Conservation (phyloP, 345 rosid genomes). For the Euphorbia peplus region DNA sequence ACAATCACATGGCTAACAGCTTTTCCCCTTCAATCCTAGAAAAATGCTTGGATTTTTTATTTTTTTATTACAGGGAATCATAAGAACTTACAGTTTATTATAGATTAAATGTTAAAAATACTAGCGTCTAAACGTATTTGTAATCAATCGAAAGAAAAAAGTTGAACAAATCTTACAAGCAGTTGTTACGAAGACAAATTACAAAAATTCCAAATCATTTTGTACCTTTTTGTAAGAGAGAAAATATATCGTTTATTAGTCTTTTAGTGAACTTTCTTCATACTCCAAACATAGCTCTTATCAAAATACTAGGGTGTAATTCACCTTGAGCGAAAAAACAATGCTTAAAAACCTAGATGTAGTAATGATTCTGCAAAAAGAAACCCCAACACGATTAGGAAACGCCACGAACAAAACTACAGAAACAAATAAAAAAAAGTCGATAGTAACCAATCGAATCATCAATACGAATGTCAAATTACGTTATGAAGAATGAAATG, state of each 20-base stretch:
- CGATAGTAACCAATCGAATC: neutral
- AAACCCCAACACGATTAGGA: neutral
- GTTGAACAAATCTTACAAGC: neutral
- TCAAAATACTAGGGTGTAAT: neutral
- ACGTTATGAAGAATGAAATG: neutral
- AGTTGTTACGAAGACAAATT: neutral
- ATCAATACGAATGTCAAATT: neutral
- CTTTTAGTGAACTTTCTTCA: neutral
- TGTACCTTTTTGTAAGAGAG: constrained; percentile 2
- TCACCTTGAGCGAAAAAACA: neutral
- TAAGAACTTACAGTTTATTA: neutral
- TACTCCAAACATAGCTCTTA: constrained; percentile 8
- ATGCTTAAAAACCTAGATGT: neutral
- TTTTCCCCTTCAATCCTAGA: too few species aligned
- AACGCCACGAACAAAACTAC: neutral
- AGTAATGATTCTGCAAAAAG: neutral
- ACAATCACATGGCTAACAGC: neutral
- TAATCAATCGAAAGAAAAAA: neutral
- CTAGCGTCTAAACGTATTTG: neutral
- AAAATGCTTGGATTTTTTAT: neutral
- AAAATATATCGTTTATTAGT: constrained; percentile 2
- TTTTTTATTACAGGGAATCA: neutral
- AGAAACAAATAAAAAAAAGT: neutral
- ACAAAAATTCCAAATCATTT: too few species aligned
- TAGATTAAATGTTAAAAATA: neutral